Evolutionary conservation across 208 protist genomes (phyloP).

Genomic region (Leishmania tarentolae): DNA sequence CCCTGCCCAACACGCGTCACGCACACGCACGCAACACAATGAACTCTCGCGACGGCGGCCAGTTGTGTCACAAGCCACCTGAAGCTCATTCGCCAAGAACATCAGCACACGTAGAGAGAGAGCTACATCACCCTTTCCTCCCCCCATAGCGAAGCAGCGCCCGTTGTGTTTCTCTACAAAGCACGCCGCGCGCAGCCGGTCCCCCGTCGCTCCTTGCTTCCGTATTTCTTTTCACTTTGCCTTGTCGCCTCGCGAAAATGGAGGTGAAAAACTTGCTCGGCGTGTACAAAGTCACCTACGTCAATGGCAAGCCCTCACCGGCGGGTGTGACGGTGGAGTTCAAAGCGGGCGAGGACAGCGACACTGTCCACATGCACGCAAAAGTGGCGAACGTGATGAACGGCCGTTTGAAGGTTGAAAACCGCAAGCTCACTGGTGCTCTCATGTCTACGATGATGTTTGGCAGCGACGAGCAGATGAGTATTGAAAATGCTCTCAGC

Average conservation of each 20-base stretch:
- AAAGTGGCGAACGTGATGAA: slow-evolving; percentile 44
- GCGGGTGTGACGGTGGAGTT: slow-evolving; percentile 19
- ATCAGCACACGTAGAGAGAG: background rate
- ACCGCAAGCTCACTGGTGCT: slow-evolving; percentile 36
- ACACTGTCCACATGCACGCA: slow-evolving; percentile 12
- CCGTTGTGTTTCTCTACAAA: background rate
- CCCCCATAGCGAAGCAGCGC: background rate
- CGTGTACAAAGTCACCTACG: slow-evolving; percentile 30
- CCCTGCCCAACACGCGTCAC: background rate
- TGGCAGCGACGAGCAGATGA: slow-evolving; percentile 23
- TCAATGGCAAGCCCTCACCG: slow-evolving; percentile 28
- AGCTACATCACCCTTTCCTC: no score
- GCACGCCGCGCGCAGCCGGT: background rate
- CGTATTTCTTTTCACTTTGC: background rate
- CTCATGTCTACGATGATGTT: slow-evolving; percentile 54
- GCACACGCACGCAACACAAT: background rate
- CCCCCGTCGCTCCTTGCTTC: background rate
- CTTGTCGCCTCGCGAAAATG: background rate
- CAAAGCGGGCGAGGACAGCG: slow-evolving; percentile 3
- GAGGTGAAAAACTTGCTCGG: slow-evolving; percentile 30
- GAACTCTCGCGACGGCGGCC: background rate
- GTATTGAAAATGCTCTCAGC: slow-evolving; percentile 37
- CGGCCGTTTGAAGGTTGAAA: slow-evolving; percentile 27
- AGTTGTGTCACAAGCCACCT: background rate
- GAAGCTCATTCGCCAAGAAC: background rate